Conservation (phyloP, 768 basidiomycete species). For the Scleroderma citrinum region DNA sequence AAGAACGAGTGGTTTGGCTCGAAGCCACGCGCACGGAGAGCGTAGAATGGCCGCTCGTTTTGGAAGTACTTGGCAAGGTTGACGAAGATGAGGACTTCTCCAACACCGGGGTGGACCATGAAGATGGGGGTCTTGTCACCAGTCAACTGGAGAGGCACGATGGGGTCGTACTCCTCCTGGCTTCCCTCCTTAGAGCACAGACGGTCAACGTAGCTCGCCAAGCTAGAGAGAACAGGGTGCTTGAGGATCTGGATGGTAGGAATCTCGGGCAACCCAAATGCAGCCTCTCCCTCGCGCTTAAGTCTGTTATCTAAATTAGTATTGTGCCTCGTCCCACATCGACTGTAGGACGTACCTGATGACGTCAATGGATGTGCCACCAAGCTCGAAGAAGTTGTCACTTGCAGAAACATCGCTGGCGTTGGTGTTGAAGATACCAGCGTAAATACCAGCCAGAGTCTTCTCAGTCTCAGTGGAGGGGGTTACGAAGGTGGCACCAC, state of each 20-base stretch:
- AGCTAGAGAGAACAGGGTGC: conserved; percentile 25
- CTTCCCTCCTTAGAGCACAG: conserved; percentile 15
- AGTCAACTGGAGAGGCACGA: conserved; percentile 34
- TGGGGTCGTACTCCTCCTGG: conserved; percentile 32
- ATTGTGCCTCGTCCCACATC: neutral
- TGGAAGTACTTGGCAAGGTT: conserved; percentile 36
- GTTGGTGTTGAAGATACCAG: conserved; percentile 26
- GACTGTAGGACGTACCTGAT: conserved; percentile 11
- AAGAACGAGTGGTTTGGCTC: conserved; percentile 29
- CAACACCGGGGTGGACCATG: conserved; percentile 41
- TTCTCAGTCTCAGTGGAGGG: conserved; percentile 23
- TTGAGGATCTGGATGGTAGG: conserved; percentile 37
- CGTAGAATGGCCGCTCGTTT: conserved; percentile 35
- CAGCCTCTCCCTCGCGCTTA: conserved; percentile 23
- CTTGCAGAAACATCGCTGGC: conserved; percentile 19
- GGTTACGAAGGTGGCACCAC: conserved; percentile 16
- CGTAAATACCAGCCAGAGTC: conserved; percentile 25
- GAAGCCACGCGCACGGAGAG: conserved; percentile 35
- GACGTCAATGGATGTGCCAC: conserved; percentile 37
- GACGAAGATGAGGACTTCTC: conserved; percentile 37
- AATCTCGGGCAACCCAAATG: conserved; percentile 26
- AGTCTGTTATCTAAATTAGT: conserved; percentile 6
- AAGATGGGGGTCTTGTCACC: conserved; percentile 39
- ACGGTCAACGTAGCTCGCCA: conserved; percentile 27
- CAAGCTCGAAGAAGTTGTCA: conserved; percentile 38